Conservation (phyloP, 176 grass and related monocot genomes). For the Chloris gayana region DNA sequence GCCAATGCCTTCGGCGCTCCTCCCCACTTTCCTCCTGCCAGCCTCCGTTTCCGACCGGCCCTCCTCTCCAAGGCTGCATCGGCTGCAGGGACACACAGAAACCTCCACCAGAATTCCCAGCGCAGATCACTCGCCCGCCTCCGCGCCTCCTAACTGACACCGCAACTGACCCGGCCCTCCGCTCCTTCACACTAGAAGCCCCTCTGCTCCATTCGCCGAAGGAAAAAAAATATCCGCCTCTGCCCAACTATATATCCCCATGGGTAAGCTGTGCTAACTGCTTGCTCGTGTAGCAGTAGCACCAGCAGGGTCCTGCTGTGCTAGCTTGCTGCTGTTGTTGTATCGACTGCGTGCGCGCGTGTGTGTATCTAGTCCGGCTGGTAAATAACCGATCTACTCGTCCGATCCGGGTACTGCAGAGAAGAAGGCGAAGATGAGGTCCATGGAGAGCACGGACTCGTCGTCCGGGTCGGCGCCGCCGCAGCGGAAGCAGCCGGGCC, state of each 20-base stretch:
- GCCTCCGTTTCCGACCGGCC: conserved; percentile 22
- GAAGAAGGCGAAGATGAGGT: neutral
- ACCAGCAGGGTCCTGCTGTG: neutral
- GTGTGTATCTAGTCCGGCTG: conserved; percentile 8
- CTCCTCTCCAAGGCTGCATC: neutral
- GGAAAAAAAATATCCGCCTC: neutral
- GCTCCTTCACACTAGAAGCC: conserved; percentile 39
- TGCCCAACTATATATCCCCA: neutral
- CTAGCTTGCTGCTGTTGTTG: neutral
- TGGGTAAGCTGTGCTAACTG: neutral
- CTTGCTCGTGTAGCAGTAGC: conserved; percentile 11
- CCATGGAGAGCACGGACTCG: conserved; percentile 73
- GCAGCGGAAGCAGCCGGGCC: conserved; percentile 48
- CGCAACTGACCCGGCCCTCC: conserved; percentile 34
- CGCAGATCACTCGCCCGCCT: conserved; percentile 47
- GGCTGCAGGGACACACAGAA: neutral
- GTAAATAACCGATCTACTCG: conserved; percentile 12
- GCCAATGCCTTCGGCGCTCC: conserved; percentile 75
- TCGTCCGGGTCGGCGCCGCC: conserved; percentile 58
- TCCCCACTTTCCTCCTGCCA: neutral
- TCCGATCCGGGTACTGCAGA: neutral
- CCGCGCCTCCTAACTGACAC: conserved; percentile 27
- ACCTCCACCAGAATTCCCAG: conserved; percentile 31
- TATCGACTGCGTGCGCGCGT: too few species aligned
- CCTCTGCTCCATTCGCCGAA: neutral